phyloP scores from a whole-genome alignment of 495 filamentous ascomycete species.

The Lepidopterella palustris region DNA sequence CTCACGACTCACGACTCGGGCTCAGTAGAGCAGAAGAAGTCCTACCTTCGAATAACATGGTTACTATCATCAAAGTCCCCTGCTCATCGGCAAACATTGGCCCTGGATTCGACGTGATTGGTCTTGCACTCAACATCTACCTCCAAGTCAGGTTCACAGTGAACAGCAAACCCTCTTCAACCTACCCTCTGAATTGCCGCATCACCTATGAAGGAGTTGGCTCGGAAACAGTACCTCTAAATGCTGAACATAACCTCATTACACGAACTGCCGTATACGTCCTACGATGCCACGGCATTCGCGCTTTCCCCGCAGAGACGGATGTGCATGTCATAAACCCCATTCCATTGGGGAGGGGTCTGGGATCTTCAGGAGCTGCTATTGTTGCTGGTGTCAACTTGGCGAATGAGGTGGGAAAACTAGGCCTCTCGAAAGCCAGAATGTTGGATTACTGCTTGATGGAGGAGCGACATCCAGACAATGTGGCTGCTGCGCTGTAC shows the following conservation, averaged over 20 bases:
- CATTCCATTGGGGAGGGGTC: conserved; percentile 81
- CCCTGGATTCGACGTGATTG: conserved; percentile 95
- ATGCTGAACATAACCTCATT: conserved; percentile 79
- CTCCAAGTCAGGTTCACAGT: conserved; percentile 76
- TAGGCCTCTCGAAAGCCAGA: conserved; percentile 71
- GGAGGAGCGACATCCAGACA: conserved; percentile 95
- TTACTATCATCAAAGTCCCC: conserved; percentile 44
- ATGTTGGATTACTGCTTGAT: conserved; percentile 94
- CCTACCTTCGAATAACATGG: conserved; percentile 7
- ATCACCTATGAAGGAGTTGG: conserved; percentile 84
- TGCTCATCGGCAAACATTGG: conserved; percentile 95
- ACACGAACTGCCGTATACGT: conserved; percentile 89
- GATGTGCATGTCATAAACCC: conserved; percentile 87
- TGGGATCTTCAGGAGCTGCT: conserved; percentile 88
- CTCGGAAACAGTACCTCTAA: conserved; percentile 67
- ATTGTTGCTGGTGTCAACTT: conserved; percentile 91
- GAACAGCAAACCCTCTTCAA: conserved; percentile 44
- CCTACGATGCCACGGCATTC: conserved; percentile 78
- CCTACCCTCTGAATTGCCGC: conserved; percentile 69
- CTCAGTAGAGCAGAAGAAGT: not conserved
- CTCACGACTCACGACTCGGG: not conserved
- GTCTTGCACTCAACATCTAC: conserved; percentile 83
- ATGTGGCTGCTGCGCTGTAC: conserved; percentile 88
- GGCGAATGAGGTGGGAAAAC: conserved; percentile 77
- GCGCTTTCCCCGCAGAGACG: conserved; percentile 76